phyloP scores from a whole-genome alignment of 1,284 basidiomycete genomes.

The Phellopilus nigrolimitatus region DNA sequence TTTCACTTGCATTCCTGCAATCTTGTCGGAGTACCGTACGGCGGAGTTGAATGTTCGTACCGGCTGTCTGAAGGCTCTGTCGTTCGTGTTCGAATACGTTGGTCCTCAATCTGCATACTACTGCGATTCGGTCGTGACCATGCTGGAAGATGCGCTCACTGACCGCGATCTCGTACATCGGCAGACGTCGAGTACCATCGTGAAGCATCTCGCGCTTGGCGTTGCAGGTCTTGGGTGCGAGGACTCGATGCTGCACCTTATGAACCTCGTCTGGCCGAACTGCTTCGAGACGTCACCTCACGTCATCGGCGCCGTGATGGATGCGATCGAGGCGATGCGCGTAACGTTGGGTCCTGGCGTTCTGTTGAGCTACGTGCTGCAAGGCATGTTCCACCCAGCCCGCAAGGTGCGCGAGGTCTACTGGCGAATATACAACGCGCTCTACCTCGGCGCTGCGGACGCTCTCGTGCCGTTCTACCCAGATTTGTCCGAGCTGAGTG shows the following conservation, averaged over 20 bases:
- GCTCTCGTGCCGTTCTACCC: slow-evolving; percentile 95
- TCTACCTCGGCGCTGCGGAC: slow-evolving; percentile 86
- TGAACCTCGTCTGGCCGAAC: slow-evolving; percentile 99
- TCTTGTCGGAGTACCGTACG: slow-evolving; percentile 98
- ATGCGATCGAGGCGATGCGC: slow-evolving; percentile 95
- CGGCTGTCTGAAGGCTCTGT: slow-evolving; percentile 97
- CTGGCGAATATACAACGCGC: slow-evolving; percentile 89
- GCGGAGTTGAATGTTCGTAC: slow-evolving; percentile 98
- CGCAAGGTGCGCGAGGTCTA: slow-evolving; percentile 93
- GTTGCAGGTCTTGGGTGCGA: slow-evolving; percentile 97
- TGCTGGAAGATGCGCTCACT: slow-evolving; percentile 96
- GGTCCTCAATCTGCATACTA: slow-evolving; percentile 99
- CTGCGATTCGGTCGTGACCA: slow-evolving; percentile 93
- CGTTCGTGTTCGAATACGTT: slow-evolving; percentile 99
- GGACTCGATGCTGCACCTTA: slow-evolving; percentile 94
- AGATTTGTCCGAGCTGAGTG: slow-evolving; percentile 79
- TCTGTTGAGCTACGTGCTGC: slow-evolving; percentile 85
- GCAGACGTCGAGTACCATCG: slow-evolving; percentile 98
- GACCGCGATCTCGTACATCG: slow-evolving; percentile 98
- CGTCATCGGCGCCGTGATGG: slow-evolving; percentile 96
- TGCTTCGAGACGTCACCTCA: slow-evolving; percentile 98
- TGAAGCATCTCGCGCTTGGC: slow-evolving; percentile 96
- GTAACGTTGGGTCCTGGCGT: slow-evolving; percentile 94
- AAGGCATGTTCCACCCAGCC: slow-evolving; percentile 93
- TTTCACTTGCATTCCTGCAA: slow-evolving; percentile 98